Evolutionary conservation across 352 stramenopile species (phyloP).

Genomic region (Phytophthora capsici): DNA sequence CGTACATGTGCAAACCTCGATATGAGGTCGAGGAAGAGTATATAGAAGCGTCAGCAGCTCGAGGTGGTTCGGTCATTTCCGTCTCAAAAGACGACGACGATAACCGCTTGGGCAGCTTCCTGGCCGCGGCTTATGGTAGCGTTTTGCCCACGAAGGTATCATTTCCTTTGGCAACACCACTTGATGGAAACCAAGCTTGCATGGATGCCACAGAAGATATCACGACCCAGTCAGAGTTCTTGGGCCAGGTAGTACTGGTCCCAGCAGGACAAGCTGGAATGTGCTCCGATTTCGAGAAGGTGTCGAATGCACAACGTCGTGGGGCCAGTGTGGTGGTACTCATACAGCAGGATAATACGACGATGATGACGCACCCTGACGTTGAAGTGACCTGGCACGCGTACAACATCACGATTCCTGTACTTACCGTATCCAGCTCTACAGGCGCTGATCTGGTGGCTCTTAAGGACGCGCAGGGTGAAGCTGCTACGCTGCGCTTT

Average conservation of each 20-base stretch:
- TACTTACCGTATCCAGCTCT: slow-evolving; percentile 41
- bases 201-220: slow-evolving; percentile 18
- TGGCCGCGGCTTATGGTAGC: slow-evolving; percentile 59
- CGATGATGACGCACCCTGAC: slow-evolving; percentile 39
- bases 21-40: slow-evolving; percentile 43
- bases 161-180: slow-evolving; percentile 27
- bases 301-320: slow-evolving; percentile 52
- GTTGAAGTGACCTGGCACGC: slow-evolving; percentile 58
- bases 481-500: slow-evolving; percentile 35
- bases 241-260: slow-evolving; percentile 44
- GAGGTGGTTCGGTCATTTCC: slow-evolving; percentile 47
- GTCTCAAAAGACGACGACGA: slow-evolving; percentile 10
- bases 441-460: slow-evolving; percentile 38
- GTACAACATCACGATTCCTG: slow-evolving; percentile 78
- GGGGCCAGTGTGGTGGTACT: slow-evolving; percentile 50
- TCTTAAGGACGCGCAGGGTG: slow-evolving; percentile 16
- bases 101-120: slow-evolving; percentile 50
- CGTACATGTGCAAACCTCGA: slow-evolving; percentile 52
- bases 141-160: slow-evolving; percentile 36
- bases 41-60: slow-evolving; percentile 32
- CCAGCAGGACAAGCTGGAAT: slow-evolving; percentile 15
- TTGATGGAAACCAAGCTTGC: slow-evolving; percentile 40
- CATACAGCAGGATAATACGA: slow-evolving; percentile 28
- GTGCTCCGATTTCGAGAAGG: slow-evolving; percentile 51
- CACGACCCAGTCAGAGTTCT: slow-evolving; percentile 19